Evolutionary conservation across 495 filamentous ascomycete genomes (phyloP).

Genomic region (Aspergillus cristatus): DNA sequence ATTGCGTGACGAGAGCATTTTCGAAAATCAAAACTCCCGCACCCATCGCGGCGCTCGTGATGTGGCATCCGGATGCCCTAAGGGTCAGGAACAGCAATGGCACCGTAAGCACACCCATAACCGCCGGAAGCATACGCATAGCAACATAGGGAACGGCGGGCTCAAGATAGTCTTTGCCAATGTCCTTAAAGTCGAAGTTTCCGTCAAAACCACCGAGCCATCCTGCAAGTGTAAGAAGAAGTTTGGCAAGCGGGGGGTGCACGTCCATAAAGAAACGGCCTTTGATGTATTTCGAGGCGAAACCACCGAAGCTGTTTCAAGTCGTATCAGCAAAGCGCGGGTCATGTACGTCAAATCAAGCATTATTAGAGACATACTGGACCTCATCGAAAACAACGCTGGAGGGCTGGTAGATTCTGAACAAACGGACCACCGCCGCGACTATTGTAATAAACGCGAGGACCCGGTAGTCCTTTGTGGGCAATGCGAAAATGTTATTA

Average conservation of each 20-base stretch:
- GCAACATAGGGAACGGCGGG: conserved; percentile 93
- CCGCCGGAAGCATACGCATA: conserved; percentile 87
- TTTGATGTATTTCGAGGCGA: conserved; percentile 98
- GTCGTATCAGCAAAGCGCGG: neutral
- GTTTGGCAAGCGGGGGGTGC: conserved; percentile 92
- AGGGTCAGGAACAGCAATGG: conserved; percentile 91
- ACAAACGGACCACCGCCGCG: conserved; percentile 73
- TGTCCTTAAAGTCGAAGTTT: conserved; percentile 97
- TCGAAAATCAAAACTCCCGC: conserved; percentile 86
- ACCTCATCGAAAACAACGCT: conserved; percentile 99
- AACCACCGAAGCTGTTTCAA: conserved; percentile 76
- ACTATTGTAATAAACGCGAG: conserved; percentile 64
- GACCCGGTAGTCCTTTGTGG: conserved; percentile 70
- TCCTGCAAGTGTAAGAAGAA: conserved; percentile 89
- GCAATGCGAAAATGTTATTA: conserved; percentile 50
- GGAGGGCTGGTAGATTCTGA: conserved; percentile 90
- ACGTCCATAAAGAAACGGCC: conserved; percentile 99
- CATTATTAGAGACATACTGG: conserved; percentile 56
- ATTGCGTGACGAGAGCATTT: conserved; percentile 90
- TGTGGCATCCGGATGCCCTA: conserved; percentile 81
- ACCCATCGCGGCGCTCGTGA: conserved; percentile 78
- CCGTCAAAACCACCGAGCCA: conserved; percentile 95
- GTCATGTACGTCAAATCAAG: neutral
- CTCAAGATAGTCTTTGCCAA: conserved; percentile 96
- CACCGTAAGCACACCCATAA: conserved; percentile 77